Conservation (phyloP, 2,329 filamentous ascomycete genomes). For the Trichoderma brevicompactum region DNA sequence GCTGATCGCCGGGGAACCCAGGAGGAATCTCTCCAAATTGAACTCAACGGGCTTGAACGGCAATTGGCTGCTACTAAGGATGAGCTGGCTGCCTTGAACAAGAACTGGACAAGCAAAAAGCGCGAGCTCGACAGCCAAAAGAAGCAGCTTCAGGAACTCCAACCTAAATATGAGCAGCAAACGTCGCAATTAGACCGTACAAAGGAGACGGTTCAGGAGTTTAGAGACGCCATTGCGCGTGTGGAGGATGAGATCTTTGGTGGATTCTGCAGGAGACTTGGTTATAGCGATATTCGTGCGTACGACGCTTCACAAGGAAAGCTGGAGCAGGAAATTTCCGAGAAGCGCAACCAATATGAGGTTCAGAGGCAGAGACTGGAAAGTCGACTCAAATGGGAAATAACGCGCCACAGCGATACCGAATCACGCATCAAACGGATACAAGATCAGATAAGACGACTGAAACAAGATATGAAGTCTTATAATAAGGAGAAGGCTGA, state of each 20-base stretch:
- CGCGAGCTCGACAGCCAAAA: constrained; percentile 77
- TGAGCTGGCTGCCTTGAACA: constrained; percentile 77
- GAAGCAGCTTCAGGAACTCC: constrained; percentile 72
- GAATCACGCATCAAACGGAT: constrained; percentile 71
- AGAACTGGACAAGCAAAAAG: constrained; percentile 82
- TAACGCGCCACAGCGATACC: constrained; percentile 58
- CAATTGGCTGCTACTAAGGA: constrained; percentile 71
- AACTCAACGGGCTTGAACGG: constrained; percentile 79
- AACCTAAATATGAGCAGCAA: constrained; percentile 78
- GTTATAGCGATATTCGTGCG: constrained; percentile 86
- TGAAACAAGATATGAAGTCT: constrained; percentile 69
- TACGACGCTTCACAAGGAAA: constrained; percentile 94
- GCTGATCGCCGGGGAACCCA: constrained; percentile 74
- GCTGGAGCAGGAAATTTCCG: constrained; percentile 84
- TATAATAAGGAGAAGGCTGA: constrained; percentile 74
- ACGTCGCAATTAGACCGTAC: constrained; percentile 67
- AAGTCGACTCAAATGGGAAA: constrained; percentile 62
- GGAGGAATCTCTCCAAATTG: constrained; percentile 80
- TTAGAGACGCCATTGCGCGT: constrained; percentile 67
- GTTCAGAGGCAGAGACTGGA: constrained; percentile 79
- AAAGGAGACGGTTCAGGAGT: constrained; percentile 55
- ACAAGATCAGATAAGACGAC: constrained; percentile 66
- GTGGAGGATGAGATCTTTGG: constrained; percentile 90
- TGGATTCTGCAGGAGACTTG: constrained; percentile 82
- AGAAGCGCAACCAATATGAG: constrained; percentile 85